phyloP scores from a whole-genome alignment of 108 stramenopile genomes.

The Pseudonitzschia multistriata region DNA sequence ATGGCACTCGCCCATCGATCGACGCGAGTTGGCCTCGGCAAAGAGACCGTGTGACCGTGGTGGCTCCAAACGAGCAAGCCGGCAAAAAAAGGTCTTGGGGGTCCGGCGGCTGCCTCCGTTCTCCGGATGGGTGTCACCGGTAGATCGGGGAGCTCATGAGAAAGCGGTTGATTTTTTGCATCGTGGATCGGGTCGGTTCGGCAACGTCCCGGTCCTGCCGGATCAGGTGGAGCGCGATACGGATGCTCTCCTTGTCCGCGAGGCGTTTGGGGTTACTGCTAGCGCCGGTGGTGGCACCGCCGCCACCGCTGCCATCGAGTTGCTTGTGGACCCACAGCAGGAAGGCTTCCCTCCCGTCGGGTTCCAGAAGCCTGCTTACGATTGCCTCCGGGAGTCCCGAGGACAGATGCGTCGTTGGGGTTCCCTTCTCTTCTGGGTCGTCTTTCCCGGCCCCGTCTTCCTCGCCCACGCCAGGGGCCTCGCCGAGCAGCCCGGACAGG shows the following conservation, averaged over 20 bases:
- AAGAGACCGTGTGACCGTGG: no score
- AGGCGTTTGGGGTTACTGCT: background rate
- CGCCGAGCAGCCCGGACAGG: background rate
- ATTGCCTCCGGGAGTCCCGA: slow-evolving; percentile 34
- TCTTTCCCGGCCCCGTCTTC: background rate
- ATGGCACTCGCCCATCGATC: no score
- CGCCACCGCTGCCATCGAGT: background rate
- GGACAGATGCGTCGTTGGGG: slow-evolving; percentile 11
- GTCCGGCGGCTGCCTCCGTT: no score
- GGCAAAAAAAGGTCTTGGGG: no score
- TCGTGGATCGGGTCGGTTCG: slow-evolving; percentile 63
- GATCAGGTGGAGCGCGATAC: slow-evolving; percentile 58
- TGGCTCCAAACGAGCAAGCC: no score
- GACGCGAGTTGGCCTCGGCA: no score
- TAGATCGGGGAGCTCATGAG: slow-evolving; percentile 58
- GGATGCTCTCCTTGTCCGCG: slow-evolving; percentile 50
- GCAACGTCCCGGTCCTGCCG: slow-evolving; percentile 61
- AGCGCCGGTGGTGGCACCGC: background rate
- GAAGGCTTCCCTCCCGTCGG: slow-evolving; percentile 41
- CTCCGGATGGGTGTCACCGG: background rate
- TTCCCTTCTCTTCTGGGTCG: slow-evolving; percentile 1
- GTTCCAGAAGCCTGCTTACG: slow-evolving; percentile 19
- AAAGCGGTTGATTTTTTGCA: slow-evolving; percentile 78
- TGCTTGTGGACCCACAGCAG: slow-evolving; percentile 43
- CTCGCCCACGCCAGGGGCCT: background rate